Conservation (phyloP, 257 asterid genomes). For the Solanum etuberosum region DNA sequence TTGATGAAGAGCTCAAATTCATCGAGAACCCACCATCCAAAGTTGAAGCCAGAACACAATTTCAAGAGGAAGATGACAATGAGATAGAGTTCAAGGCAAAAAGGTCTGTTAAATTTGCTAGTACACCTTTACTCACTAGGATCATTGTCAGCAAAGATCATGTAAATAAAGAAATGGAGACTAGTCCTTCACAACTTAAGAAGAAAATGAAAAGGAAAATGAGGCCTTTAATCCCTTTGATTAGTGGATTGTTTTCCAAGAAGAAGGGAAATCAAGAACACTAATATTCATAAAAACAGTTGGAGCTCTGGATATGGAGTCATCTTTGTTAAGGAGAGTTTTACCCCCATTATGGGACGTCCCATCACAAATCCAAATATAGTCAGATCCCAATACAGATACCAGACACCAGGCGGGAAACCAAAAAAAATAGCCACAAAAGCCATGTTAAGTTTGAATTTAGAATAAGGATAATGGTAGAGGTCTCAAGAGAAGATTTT, state of each 20-base stretch:
- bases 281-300: neutral
- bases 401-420: neutral
- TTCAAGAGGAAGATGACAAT: neutral
- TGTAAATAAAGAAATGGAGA: neutral
- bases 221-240: constrained; percentile 28
- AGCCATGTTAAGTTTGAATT: neutral
- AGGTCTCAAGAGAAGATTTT: neutral
- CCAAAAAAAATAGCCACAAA: neutral
- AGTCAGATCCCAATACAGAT: neutral
- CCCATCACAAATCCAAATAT: neutral
- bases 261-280: constrained; percentile 26
- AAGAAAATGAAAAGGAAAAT: constrained; percentile 45
- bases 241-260: constrained; percentile 47
- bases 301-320: neutral
- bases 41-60: neutral
- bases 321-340: neutral
- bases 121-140: constrained; percentile 46
- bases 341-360: neutral
- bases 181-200: constrained; percentile 6
- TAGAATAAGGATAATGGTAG: neutral
- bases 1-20: constrained; percentile 60
- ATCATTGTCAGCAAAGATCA: constrained; percentile 20
- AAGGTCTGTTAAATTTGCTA: constrained; percentile 74
- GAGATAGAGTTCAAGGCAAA: constrained; percentile 22
- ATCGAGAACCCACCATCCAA: constrained; percentile 24